Evolutionary conservation across 352 stramenopile genomes (phyloP).

Genomic region (Saprolegnia parasitica): DNA sequence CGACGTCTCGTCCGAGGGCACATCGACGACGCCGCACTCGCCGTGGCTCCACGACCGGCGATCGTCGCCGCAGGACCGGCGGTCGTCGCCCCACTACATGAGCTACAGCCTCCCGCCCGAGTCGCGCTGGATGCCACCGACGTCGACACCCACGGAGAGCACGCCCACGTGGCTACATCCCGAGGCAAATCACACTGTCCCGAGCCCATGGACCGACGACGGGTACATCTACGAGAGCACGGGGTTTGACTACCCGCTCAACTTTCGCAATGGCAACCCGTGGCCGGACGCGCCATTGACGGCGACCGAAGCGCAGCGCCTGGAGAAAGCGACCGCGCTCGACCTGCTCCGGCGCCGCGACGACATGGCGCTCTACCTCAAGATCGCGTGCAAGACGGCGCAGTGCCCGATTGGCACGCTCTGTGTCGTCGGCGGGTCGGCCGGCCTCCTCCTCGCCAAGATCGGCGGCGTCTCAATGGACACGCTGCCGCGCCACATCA

Average conservation of each 20-base stretch:
- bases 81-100: not conserved
- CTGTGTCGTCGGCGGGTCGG: constrained; percentile 61
- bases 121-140: not conserved
- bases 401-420: constrained; percentile 66
- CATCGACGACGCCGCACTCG: not conserved
- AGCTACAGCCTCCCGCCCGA: not conserved
- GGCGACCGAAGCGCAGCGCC: constrained; percentile 43
- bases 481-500: constrained; percentile 70
- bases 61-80: not conserved
- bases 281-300: constrained; percentile 73
- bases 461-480: constrained; percentile 61
- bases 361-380: constrained; percentile 62
- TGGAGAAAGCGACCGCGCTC: constrained; percentile 55
- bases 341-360: constrained; percentile 76
- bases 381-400: constrained; percentile 62
- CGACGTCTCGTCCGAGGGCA: not conserved
- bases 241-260: constrained; percentile 57
- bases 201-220: constrained; percentile 35
- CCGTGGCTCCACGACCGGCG: not conserved
- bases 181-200: not conserved
- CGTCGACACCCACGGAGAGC: not conserved
- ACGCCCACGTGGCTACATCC: not conserved
- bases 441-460: constrained; percentile 69
- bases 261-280: constrained; percentile 63
- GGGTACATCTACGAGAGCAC: constrained; percentile 57